These are phyloP conservation scores for Penicillium sp. DNA, from an alignment of 2,329 filamentous ascomycete species.

Conservation along the genomic window DNA sequence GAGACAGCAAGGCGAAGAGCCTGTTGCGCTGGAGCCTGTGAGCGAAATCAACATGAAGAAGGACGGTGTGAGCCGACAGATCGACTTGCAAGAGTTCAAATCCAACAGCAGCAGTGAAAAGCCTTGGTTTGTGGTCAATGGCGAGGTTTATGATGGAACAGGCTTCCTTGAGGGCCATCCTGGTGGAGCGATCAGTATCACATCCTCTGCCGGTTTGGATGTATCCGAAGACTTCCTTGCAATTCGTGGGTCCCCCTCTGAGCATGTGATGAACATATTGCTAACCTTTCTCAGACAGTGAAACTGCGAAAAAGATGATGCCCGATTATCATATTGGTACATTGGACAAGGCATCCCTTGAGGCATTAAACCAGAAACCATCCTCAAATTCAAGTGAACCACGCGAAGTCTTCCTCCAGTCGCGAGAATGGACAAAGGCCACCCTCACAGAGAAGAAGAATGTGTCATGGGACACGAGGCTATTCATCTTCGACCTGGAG, in stretches of 20 bases:
- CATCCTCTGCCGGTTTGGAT: constrained; percentile 78
- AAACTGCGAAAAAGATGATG: constrained; percentile 93
- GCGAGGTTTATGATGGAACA: constrained; percentile 86
- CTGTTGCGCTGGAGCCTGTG: constrained; percentile 49
- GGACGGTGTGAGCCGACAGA: constrained; percentile 61
- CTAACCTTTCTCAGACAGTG: constrained; percentile 66
- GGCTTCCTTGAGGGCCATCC: constrained; percentile 79
- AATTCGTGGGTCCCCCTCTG: constrained; percentile 68
- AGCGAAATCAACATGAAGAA: constrained; percentile 78
- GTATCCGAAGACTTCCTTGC: constrained; percentile 86
- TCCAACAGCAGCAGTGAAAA: constrained; percentile 64
- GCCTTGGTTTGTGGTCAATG: constrained; percentile 87
- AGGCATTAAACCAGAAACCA: constrained; percentile 53
- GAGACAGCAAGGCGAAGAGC: constrained; percentile 54
- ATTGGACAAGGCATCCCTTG: constrained; percentile 62
- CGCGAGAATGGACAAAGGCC: constrained; percentile 72
- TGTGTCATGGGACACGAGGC: constrained; percentile 74
- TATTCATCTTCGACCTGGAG: constrained; percentile 80
- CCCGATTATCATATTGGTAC: constrained; percentile 79
- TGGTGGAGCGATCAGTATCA: constrained; percentile 82
- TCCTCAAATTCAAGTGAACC: constrained; percentile 46
- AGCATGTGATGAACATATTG: constrained; percentile 25
- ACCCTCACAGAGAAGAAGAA: constrained; percentile 67
- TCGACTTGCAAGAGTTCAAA: constrained; percentile 71
- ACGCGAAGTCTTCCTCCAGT: constrained; percentile 67